A percentile compares a stretch with the other conserved stretches of the same genome.
phyloP scores from a whole-genome alignment of 257 asterid genomes.

The Osmanthus fragrans region DNA sequence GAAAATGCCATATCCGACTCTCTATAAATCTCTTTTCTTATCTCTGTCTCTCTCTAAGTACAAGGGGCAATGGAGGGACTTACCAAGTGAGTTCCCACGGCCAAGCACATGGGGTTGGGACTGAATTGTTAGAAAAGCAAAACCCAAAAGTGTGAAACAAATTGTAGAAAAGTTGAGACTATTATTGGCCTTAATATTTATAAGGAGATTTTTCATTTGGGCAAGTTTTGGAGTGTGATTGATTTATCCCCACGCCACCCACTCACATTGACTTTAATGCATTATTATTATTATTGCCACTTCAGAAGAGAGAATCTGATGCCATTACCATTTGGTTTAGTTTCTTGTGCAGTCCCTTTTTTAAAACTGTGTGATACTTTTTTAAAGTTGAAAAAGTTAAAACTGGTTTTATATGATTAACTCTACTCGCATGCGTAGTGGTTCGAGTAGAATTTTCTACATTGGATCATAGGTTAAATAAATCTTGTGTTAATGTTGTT shows the following conservation, averaged over 20 bases:
- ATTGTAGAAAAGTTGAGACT: slow-evolving; percentile 21
- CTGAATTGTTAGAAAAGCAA: slow-evolving; percentile 20
- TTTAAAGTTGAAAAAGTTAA: neutral
- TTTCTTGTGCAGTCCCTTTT: neutral
- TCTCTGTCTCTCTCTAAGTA: neutral
- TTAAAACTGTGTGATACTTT: neutral
- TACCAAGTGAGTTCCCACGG: slow-evolving; percentile 31
- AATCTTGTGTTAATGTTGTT: no score
- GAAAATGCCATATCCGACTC: neutral
- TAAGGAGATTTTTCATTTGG: slow-evolving; percentile 1
- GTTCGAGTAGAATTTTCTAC: no score
- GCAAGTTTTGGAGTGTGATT: slow-evolving; percentile 27
- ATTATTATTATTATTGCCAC: neutral
- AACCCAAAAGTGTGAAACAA: slow-evolving; percentile 6
- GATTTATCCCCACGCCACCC: slow-evolving; percentile 6
- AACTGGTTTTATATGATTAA: no score
- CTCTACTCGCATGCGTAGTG: no score
- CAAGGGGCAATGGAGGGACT: slow-evolving; percentile 23
- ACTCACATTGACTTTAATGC: slow-evolving; percentile 5
- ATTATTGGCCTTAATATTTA: neutral
- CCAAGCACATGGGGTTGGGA: slow-evolving; percentile 20
- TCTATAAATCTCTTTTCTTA: neutral
- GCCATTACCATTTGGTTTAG: neutral
- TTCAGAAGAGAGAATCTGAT: slow-evolving; percentile 26
- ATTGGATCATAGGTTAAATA: no score